Base-by-base conservation (phyloP, 257 asterid species). In the Linderniella brevidens region DNA sequence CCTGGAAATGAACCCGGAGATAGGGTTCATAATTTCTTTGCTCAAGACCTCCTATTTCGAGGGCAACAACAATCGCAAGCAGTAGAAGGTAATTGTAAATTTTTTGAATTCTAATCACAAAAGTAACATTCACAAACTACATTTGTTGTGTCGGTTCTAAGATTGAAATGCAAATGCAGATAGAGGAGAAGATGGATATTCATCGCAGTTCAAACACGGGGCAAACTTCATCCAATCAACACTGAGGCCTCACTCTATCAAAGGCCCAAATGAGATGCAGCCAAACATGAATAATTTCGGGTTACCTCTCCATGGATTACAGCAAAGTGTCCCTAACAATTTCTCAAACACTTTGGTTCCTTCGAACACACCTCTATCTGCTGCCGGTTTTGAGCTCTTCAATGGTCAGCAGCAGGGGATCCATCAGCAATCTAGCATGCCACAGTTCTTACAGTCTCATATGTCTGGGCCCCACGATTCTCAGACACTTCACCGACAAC, bases 1-100 rank as follows among this genome's bases (percentile, higher is more conserved):
- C 88, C 95, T 79, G 94, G 94, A 54, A 79, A 82, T 74, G 93
- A 74, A 72, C 68, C 53, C 57, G 86, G 78, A 56, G 94, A 82
- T 52, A 71, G 93, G 84, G 80, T 87, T 63, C 94, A 79, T 78
- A 87, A 87, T 72, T 82, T 87, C 52, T 87, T 82, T 61, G 79
- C 82, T 0, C 95, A 73, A 71, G 93, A 82, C 50, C 73, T 72
- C 57, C 50, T 70, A 40, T 71, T 67, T 1, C 87, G 62, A 70
- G 94, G 73, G 53, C 96, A 74, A 65, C 77, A 67, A 58, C 76
- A 63, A 20, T 63, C 83, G 49, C 78, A 67, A 39, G 68, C 65
- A 58, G 60, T 58, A 55, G 93, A 77, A 41, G 79, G 82, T 40
- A 69, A 65, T 52, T 77, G 82, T 35, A 57, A 68, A 77, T 49